Evolutionary conservation across 73 alveolate genomes (phyloP).

Genomic region (Paramecium caudatum): DNA sequence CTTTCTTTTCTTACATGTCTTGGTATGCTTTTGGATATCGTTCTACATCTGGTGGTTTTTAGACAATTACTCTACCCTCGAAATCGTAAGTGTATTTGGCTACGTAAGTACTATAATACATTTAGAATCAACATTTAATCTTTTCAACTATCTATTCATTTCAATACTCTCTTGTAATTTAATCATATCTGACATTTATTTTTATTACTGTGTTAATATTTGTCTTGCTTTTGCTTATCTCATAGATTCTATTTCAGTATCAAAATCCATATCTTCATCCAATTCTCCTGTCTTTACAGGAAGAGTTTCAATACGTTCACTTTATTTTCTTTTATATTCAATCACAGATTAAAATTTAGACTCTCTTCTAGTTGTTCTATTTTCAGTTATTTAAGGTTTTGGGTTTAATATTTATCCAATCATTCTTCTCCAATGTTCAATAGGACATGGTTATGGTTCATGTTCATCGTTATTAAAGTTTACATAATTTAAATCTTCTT

Average conservation of each 20-base stretch:
- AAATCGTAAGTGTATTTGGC: conserved; percentile 59
- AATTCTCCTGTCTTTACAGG: conserved; percentile 58
- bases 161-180: neutral
- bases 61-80: conserved; percentile 51
- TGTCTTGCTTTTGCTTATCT: conserved; percentile 42
- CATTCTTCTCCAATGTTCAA: conserved; percentile 59
- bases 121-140: conserved; percentile 66
- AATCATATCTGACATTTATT: conserved; percentile 5
- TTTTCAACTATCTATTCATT: conserved; percentile 12
- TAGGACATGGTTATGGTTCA: conserved; percentile 48
- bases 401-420: neutral
- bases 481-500: neutral
- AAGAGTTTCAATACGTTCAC: conserved; percentile 5
- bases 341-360: neutral
- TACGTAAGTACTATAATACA: conserved; percentile 42
- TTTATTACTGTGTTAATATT: neutral
- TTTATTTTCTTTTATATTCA: neutral
- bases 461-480: neutral
- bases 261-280: conserved; percentile 22
- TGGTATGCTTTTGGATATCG: conserved; percentile 35
- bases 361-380: conserved; percentile 14
- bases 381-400: neutral
- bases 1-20: conserved; percentile 38
- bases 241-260: conserved; percentile 47
- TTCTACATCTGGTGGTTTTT: conserved; percentile 67